These are phyloP conservation scores for Neurospora sp. DNA, from an alignment of 2,329 filamentous ascomycete genomes.

Conservation along the genomic window DNA sequence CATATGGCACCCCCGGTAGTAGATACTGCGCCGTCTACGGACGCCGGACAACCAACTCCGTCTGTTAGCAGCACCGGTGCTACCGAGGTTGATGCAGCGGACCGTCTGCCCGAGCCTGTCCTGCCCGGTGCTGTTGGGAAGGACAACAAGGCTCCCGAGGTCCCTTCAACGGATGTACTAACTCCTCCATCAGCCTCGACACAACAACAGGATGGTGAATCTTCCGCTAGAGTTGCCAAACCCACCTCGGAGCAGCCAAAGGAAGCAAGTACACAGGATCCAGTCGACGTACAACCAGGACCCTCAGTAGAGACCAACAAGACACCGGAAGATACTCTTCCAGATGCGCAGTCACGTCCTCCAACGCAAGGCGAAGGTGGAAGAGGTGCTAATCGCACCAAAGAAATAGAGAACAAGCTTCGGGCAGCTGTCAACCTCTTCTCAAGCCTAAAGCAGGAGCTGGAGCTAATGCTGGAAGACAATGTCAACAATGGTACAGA, in stretches of 20 bases:
- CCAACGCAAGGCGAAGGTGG: neutral
- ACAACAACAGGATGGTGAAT: neutral
- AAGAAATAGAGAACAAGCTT: conserved; percentile 5
- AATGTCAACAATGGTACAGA: neutral
- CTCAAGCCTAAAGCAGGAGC: conserved; percentile 8
- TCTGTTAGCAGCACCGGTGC: neutral
- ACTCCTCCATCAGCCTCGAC: neutral
- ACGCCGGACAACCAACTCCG: neutral
- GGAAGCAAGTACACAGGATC: neutral
- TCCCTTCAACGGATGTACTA: neutral
- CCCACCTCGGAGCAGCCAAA: neutral
- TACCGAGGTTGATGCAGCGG: neutral
- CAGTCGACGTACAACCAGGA: neutral
- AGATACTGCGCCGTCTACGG: neutral
- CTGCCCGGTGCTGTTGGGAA: neutral
- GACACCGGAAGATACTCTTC: neutral
- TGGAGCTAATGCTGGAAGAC: conserved; percentile 7
- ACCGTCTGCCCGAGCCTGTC: neutral
- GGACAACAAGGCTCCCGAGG: neutral
- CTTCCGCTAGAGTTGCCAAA: neutral
- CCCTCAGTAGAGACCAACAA: neutral
- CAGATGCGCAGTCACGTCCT: neutral
- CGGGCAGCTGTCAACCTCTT: conserved; percentile 6
- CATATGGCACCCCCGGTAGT: neutral
- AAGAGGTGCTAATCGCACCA: neutral